phyloP scores from a whole-genome alignment of 75 land plant species.

The Larix kaempferi region DNA sequence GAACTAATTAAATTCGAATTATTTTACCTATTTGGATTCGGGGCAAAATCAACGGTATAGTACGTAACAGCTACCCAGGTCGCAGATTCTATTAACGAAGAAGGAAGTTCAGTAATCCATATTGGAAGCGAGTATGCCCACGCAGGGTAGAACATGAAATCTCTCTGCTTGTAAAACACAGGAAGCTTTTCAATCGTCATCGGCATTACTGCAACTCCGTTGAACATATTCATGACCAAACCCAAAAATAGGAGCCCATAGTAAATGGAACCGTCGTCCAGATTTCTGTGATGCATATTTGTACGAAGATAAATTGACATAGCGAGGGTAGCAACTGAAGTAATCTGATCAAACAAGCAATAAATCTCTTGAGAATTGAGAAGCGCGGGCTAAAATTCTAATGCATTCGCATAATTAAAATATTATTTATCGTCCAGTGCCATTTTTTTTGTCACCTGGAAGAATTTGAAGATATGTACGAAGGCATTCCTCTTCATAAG shows the following conservation, averaged over 20 bases:
- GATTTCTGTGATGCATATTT: constrained; percentile 17
- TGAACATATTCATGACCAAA: constrained; percentile 45
- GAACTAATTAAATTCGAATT: too few species aligned
- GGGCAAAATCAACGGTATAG: constrained; percentile 56
- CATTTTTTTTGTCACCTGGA: neutral
- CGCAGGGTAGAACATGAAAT: constrained; percentile 46
- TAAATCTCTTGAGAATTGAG: neutral
- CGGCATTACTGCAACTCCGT: constrained; percentile 51
- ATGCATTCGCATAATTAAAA: too few species aligned
- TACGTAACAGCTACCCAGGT: constrained; percentile 49
- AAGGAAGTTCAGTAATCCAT: constrained; percentile 31
- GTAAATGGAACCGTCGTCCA: constrained; percentile 34
- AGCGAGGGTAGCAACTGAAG: constrained; percentile 27
- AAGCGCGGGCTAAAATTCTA: too few species aligned
- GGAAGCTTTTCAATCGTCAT: constrained; percentile 42
- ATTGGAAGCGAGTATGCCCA: constrained; percentile 58
- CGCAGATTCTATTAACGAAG: constrained; percentile 40
- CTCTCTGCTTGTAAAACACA: constrained; percentile 66
- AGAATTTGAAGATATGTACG: too few species aligned
- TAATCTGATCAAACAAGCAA: constrained; percentile 21
- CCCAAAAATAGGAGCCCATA: constrained; percentile 41
- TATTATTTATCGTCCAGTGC: too few species aligned
- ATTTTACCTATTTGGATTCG: constrained; percentile 36
- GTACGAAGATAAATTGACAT: constrained; percentile 55
- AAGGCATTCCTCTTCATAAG: too few species aligned